Evolutionary conservation across 1,284 basidiomycete species (phyloP), one percentile per base, ranked within the genome.

Genomic region (Anthracocystis panici-leucophaei): DNA sequence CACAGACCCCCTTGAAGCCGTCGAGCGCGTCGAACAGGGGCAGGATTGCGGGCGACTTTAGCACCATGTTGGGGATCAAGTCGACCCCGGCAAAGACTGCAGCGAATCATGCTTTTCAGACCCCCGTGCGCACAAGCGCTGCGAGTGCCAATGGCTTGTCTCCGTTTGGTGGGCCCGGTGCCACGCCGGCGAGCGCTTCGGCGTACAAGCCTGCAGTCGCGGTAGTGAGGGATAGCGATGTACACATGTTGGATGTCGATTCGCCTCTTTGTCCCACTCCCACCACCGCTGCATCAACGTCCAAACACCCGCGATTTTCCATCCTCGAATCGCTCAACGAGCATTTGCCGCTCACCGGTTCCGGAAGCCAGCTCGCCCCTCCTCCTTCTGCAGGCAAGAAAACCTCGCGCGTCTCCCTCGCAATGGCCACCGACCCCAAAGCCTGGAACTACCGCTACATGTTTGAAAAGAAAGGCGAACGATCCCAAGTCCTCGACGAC

Each of bases 371-470:
- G 16, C 59, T 71, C 21, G 56, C 46, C 16, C 20, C 63, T 4
- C 23, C 57, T 4, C 14, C 62, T 2, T 21, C 65, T 4, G 35
- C 56, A 0, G 29, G 51, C 59, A 66, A 66, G 38, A 75, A 75
- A 31, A 11, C 61, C 5, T 49, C 59, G 5, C 77, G 82, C 42
- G 80, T 83, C 25, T 60, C 77, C 29, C 68, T 84, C 38, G 81
- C 81, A 12, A 81, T 81, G 61, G 79, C 80, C 38, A 82, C 75
- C 16, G 76, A 83, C 44, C 72, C 80, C 4, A 79, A 75, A 35
- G 74, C 74, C 18, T 84, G 81, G 82, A 77, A 78, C 40, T 83
- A 83, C 56, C 74, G 83, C 4, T 84, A 84, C 66, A 83, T 83
- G 82, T 84, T 83, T 57, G 82, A 84, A 38, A 80, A 80, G 27